These are phyloP conservation scores for Phycomyces blakesleeanus DNA, from an alignment of 192 early-diverging fungal genomes.

Conservation along the genomic window DNA sequence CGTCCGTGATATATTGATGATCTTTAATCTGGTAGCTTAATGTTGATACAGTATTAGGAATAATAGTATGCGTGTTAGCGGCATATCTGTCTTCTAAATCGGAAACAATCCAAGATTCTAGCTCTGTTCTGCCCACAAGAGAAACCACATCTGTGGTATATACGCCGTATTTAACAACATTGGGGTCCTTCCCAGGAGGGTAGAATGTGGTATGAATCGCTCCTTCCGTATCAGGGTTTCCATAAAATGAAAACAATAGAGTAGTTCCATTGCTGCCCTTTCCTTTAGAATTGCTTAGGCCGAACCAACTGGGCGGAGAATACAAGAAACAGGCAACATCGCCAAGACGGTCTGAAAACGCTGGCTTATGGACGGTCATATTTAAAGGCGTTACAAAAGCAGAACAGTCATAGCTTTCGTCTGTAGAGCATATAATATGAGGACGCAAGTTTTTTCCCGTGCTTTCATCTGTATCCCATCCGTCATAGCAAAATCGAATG, in stretches of 20 bases:
- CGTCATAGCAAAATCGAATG: slow-evolving; percentile 28
- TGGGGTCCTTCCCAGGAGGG: slow-evolving; percentile 28
- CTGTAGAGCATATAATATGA: slow-evolving; percentile 16
- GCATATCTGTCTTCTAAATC: slow-evolving; percentile 18
- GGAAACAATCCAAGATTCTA: slow-evolving; percentile 10
- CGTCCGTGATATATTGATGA: slow-evolving; percentile 20
- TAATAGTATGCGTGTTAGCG: slow-evolving; percentile 12
- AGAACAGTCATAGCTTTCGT: slow-evolving; percentile 17
- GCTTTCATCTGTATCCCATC: neutral
- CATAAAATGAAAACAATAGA: slow-evolving; percentile 21
- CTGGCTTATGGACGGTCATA: slow-evolving; percentile 18
- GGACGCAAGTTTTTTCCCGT: neutral
- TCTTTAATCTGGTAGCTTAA: slow-evolving; percentile 17
- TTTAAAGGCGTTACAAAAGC: slow-evolving; percentile 15
- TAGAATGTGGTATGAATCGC: slow-evolving; percentile 19
- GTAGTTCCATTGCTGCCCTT: slow-evolving; percentile 14
- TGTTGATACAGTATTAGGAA: slow-evolving; percentile 16
- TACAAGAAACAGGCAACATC: slow-evolving; percentile 20
- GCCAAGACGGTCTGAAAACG: slow-evolving; percentile 15
- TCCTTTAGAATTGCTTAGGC: slow-evolving; percentile 16
- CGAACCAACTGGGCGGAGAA: slow-evolving; percentile 10
- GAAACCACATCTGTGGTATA: neutral
- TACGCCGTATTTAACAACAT: slow-evolving; percentile 12
- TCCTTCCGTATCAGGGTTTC: slow-evolving; percentile 6
- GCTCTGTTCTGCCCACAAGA: slow-evolving; percentile 1